A percentile compares a stretch with the other conserved stretches of the same genome.
phyloP scores from a whole-genome alignment of 2,329 filamentous ascomycete genomes.

The Aspergillus ochraceus region DNA sequence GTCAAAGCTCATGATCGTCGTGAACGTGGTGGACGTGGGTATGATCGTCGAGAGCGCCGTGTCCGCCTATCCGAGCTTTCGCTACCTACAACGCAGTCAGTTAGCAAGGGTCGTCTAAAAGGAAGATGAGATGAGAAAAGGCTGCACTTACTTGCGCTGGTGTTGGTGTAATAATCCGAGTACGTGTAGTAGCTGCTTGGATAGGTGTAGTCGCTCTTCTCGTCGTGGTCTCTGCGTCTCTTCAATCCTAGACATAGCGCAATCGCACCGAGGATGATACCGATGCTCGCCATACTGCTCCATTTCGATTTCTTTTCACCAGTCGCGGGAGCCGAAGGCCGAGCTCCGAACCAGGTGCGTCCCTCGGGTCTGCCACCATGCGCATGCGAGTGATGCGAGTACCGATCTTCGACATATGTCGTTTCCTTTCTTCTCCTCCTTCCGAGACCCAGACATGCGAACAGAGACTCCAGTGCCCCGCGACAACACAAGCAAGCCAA shows the following conservation, averaged over 20 bases:
- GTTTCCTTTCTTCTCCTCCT: slow-evolving; percentile 39
- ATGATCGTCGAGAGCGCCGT: slow-evolving; percentile 27
- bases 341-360: slow-evolving; percentile 44
- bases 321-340: slow-evolving; percentile 32
- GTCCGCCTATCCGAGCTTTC: slow-evolving; percentile 46
- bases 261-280: slow-evolving; percentile 44
- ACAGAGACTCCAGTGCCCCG: slow-evolving; percentile 39
- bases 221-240: slow-evolving; percentile 38
- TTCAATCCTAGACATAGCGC: slow-evolving; percentile 48
- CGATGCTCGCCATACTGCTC: slow-evolving; percentile 42
- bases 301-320: slow-evolving; percentile 40
- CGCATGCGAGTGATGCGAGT: slow-evolving; percentile 35
- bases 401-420: slow-evolving; percentile 41
- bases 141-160: slow-evolving; percentile 41
- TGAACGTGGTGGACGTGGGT: slow-evolving; percentile 31
- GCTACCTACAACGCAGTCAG: slow-evolving; percentile 36
- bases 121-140: not conserved
- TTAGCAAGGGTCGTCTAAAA: slow-evolving; percentile 6
- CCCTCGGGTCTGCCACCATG: slow-evolving; percentile 22
- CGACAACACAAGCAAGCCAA: slow-evolving; percentile 47
- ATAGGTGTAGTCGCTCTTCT: slow-evolving; percentile 41
- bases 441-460: slow-evolving; percentile 44
- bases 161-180: slow-evolving; percentile 43
- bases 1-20: slow-evolving; percentile 22
- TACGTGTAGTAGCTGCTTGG: slow-evolving; percentile 45